phyloP scores from a whole-genome alignment of 2,329 filamentous ascomycete genomes.

The Polytolypa hystricis region DNA sequence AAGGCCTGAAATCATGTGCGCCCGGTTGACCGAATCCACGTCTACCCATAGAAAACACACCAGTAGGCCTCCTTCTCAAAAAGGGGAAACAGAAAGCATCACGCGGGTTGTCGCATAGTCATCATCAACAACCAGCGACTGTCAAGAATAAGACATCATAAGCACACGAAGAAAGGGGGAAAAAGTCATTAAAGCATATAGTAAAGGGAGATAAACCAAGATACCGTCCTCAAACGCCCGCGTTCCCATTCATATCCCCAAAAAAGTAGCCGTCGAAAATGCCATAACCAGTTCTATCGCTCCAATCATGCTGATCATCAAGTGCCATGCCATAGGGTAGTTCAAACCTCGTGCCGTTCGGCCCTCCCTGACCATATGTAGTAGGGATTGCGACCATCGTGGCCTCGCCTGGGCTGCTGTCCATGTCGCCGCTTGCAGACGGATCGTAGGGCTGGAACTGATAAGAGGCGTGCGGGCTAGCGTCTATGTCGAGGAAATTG shows the following conservation, averaged over 20 bases:
- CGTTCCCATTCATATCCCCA: slow-evolving; percentile 23
- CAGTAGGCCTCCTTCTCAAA: no score
- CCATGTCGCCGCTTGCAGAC: slow-evolving; percentile 13
- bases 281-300: slow-evolving; percentile 37
- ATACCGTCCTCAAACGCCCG: no score
- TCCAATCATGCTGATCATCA: slow-evolving; percentile 39
- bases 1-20: no score
- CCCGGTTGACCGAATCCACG: no score
- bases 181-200: no score
- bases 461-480: slow-evolving; percentile 10
- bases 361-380: slow-evolving; percentile 20
- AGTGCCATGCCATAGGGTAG: slow-evolving; percentile 36
- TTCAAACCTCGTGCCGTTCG: slow-evolving; percentile 32
- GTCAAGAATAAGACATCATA: no score
- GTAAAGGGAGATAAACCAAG: no score
- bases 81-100: no score
- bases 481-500: slow-evolving; percentile 44
- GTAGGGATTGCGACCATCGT: slow-evolving; percentile 20
- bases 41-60: no score
- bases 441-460: neutral
- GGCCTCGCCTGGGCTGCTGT: slow-evolving; percentile 22
- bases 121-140: no score
- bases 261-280: slow-evolving; percentile 47
- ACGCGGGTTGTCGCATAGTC: no score
- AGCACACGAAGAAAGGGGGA: no score